A percentile compares a stretch with the other conserved stretches of the same genome.
Evolutionary conservation across 2,329 filamentous ascomycete species (phyloP).

Genomic region (Neonectria punicea): DNA sequence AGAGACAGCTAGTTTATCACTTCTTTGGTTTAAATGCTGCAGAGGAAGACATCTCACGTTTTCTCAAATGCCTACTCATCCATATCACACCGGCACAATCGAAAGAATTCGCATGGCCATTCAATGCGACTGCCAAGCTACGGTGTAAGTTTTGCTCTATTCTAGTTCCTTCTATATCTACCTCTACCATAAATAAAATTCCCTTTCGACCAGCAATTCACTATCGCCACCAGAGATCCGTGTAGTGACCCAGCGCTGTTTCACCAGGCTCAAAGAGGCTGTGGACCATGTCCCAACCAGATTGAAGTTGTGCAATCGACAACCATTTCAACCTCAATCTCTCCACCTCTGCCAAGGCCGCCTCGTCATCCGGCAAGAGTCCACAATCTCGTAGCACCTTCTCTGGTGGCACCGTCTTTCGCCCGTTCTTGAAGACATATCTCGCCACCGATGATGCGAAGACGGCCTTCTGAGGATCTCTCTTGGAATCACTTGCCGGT

Average conservation of each 20-base stretch:
- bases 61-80: too few species aligned
- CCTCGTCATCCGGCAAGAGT: slow-evolving; percentile 11
- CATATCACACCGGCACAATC: too few species aligned
- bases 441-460: slow-evolving; percentile 15
- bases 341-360: slow-evolving; percentile 1
- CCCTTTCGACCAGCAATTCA: too few species aligned
- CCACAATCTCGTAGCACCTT: not conserved
- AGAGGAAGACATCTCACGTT: too few species aligned
- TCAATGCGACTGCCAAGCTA: too few species aligned
- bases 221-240: not conserved
- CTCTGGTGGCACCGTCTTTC: slow-evolving; percentile 8
- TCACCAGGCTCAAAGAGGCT: slow-evolving; percentile 5
- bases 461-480: slow-evolving; percentile 5
- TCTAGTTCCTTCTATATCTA: too few species aligned
- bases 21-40: too few species aligned
- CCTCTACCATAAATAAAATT: too few species aligned
- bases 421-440: slow-evolving; percentile 19
- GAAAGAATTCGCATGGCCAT: too few species aligned
- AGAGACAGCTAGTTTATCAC: too few species aligned
- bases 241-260: slow-evolving; percentile 5
- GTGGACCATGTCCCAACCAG: slow-evolving; percentile 18
- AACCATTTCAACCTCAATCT: not conserved
- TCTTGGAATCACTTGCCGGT: not conserved
- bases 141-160: too few species aligned
- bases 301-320: slow-evolving; percentile 1